Evolutionary conservation across 1,284 basidiomycete genomes (phyloP), one percentile per base, ranked within the genome.

Genomic region (Fomitiporia mediterranea): DNA sequence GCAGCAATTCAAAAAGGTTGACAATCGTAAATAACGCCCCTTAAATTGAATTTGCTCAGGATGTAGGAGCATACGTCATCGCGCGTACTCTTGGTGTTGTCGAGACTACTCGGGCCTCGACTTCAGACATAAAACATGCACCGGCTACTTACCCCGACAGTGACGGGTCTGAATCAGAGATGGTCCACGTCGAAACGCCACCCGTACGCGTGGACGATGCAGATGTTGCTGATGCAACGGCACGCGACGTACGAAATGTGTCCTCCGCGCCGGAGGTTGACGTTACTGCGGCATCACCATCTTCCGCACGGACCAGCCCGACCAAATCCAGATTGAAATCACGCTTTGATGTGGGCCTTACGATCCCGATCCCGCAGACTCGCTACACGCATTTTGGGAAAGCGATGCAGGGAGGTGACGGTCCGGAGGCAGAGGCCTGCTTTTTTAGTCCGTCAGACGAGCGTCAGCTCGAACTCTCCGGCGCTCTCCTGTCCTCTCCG

Each of bases 41-140:
- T 19, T 11, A 9, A 19, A 23, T 19, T 19, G 34, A 27, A 37
- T 34, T 19, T 43, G 4, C 43, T 35, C 62, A 91, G 88, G 88
- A 91, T 66, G 81, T 91, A 54, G 75, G 81, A 5, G 86, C 89
- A n/a, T 91, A 91, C 63, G 80, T 82, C 54, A 85, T 91, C 64
- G 89, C 85, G n/a, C 83, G 88, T 57, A 90, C 87, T 4, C 76
- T 91, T 44, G 89, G 88, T 27, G 79, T 89, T 58, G 78, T 86
- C 60, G 85, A 88, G 68, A 78, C 80, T 59, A 80, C 82, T 56
- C 82, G 82, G 66, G 84, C 84, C 0, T 83, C 83, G 21, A 86
- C 84, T 21, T 81, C 75, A 67, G 83, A 84, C 59, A 19, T 27
- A 7, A 74, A 73, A 56, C 60, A 68, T 23, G 72, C 43, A 30